Evolutionary conservation across 2,329 filamentous ascomycete genomes (phyloP).

Genomic region (Teratosphaeriaceae sp.): DNA sequence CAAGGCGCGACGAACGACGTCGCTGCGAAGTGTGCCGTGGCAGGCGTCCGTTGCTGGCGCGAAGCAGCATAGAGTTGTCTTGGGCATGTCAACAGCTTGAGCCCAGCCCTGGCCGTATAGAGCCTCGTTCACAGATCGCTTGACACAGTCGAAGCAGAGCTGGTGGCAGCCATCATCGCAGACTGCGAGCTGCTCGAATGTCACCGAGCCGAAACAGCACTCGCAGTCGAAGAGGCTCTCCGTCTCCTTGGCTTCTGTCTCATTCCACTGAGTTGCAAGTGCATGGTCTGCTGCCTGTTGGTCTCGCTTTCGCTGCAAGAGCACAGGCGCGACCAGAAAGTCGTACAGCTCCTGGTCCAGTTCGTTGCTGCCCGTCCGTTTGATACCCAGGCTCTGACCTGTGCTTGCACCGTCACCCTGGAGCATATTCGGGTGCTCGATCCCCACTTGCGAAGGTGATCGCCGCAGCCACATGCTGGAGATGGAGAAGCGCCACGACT

Average conservation of each 20-base stretch:
- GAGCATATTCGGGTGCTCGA: constrained; percentile 56
- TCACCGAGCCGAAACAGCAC: constrained; percentile 66
- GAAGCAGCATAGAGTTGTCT: constrained; percentile 74
- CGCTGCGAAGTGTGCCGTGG: constrained; percentile 61
- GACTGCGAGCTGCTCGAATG: constrained; percentile 69
- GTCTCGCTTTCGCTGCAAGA: constrained; percentile 33
- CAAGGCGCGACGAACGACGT: constrained; percentile 67
- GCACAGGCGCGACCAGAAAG: constrained; percentile 36
- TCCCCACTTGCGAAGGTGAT: constrained; percentile 45
- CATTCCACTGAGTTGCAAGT: constrained; percentile 41
- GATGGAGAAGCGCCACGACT: constrained; percentile 71
- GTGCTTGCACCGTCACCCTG: constrained; percentile 24
- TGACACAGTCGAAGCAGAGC: constrained; percentile 76
- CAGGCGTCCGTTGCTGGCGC: constrained; percentile 66
- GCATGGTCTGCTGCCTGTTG: constrained; percentile 34
- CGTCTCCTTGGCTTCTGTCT: constrained; percentile 41
- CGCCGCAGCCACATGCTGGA: constrained; percentile 63
- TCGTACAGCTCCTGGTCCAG: constrained; percentile 45
- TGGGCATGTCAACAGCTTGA: constrained; percentile 65
- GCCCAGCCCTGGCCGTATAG: constrained; percentile 91
- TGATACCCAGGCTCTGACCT: constrained; percentile 47
- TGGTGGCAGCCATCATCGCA: constrained; percentile 64
- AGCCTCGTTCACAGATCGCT: constrained; percentile 74
- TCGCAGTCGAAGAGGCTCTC: constrained; percentile 59
- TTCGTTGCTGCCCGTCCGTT: constrained; percentile 56